Percentiles rank a stretch among this genome's conserved stretches.
phyloP scores from a whole-genome alignment of 345 rosid species.

The Eucalyptus tenuipes region DNA sequence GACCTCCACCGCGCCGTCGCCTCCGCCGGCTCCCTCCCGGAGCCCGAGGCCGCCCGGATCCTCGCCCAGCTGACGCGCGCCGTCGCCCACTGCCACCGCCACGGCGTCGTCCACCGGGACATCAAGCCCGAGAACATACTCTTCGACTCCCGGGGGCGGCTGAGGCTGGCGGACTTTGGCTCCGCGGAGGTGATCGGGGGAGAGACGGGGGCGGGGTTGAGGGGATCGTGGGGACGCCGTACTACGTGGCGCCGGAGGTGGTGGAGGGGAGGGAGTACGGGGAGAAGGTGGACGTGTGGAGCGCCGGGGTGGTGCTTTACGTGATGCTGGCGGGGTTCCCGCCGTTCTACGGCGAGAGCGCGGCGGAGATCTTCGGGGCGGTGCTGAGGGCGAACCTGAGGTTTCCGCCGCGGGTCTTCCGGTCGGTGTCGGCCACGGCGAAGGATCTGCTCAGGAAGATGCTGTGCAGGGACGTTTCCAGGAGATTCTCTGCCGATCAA shows the following conservation, averaged over 20 bases:
- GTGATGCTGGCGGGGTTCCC: conserved; percentile 50
- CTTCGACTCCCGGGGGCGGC: conserved; percentile 8
- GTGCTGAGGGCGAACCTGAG: conserved; percentile 44
- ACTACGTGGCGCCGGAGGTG: conserved; percentile 62
- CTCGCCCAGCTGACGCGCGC: conserved; percentile 32
- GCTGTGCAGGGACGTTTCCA: conserved; percentile 45
- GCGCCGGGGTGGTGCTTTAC: conserved; percentile 47
- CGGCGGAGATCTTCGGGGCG: conserved; percentile 38
- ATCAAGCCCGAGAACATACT: conserved; percentile 53
- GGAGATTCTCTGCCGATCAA: conserved; percentile 48
- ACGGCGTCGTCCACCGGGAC: conserved; percentile 49
- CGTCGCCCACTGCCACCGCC: conserved; percentile 35
- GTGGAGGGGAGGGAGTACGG: conserved; percentile 34
- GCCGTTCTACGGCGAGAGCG: conserved; percentile 44
- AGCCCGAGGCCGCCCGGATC: conserved; percentile 28
- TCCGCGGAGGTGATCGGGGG: conserved; percentile 49
- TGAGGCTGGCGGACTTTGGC: conserved; percentile 75
- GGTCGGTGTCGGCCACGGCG: conserved; percentile 21
- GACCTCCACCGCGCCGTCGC: conserved; percentile 42
- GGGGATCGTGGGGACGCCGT: conserved; percentile 55
- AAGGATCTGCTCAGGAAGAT: conserved; percentile 49
- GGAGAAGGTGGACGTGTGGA: conserved; percentile 61
- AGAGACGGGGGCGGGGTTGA: conserved; percentile 6
- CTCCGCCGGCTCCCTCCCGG: conserved; percentile 20
- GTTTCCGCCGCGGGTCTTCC: conserved; percentile 31